Evolutionary conservation across 148 eudicot genomes (phyloP).

Genomic region (Amaranthus cruentus): DNA sequence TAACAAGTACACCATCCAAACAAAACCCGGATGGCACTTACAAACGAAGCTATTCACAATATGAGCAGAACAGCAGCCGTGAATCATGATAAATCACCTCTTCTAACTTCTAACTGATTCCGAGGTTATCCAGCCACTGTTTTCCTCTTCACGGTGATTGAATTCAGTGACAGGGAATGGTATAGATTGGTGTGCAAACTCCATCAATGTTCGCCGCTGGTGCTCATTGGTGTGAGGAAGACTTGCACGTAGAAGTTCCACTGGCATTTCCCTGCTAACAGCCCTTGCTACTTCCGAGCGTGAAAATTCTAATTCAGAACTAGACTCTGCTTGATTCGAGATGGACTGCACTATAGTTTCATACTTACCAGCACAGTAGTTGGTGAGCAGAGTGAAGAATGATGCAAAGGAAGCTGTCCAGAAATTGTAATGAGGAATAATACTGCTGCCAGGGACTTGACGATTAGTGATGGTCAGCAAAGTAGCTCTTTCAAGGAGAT

Average conservation of each 20-base stretch:
- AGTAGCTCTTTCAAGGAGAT: conserved; percentile 77
- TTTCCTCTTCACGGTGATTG: conserved; percentile 25
- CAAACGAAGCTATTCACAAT: neutral
- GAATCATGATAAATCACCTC: conserved; percentile 4
- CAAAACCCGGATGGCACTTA: conserved; percentile 19
- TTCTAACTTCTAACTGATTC: conserved; percentile 23
- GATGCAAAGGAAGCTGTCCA: conserved; percentile 94
- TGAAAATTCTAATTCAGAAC: conserved; percentile 26
- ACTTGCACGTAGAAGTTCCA: conserved; percentile 83
- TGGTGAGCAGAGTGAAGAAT: conserved; percentile 70
- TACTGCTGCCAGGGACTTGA: conserved; percentile 38
- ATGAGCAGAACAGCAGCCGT: neutral
- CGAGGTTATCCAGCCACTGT: conserved; percentile 16
- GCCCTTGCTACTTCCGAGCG: conserved; percentile 68
- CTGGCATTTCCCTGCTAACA: conserved; percentile 78
- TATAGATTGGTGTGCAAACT: conserved; percentile 70
- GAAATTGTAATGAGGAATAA: conserved; percentile 45
- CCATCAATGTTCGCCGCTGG: conserved; percentile 61
- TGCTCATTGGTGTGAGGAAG: conserved; percentile 85
- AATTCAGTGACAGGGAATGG: conserved; percentile 27
- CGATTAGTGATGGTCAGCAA: conserved; percentile 56
- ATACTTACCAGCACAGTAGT: conserved; percentile 75
- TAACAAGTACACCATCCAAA: conserved; percentile 14
- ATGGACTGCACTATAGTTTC: conserved; percentile 64
- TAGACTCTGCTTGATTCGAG: conserved; percentile 38